These are phyloP conservation scores for Chaetomium strumarium DNA, from an alignment of 2,329 filamentous ascomycete genomes.

Conservation along the genomic window DNA sequence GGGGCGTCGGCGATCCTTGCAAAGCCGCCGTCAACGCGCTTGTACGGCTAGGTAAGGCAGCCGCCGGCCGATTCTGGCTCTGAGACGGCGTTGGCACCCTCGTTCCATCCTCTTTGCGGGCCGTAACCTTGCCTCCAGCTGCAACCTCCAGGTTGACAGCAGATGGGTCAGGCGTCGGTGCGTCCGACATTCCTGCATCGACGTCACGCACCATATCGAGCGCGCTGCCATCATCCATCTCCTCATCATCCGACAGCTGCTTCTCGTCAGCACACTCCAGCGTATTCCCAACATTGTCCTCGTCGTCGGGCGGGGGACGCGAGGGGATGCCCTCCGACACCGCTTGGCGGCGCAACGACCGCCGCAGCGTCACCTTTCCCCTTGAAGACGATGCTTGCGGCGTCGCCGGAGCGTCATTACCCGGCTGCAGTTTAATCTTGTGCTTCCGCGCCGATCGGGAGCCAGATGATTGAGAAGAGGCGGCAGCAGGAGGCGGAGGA, in stretches of 20 bases:
- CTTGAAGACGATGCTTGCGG: conserved; percentile 43
- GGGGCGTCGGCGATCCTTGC: conserved; percentile 43
- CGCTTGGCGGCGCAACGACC: conserved; percentile 57
- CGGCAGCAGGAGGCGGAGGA: conserved; percentile 35
- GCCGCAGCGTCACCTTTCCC: conserved; percentile 55
- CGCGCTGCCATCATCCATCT: conserved; percentile 58
- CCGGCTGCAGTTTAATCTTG: conserved; percentile 42
- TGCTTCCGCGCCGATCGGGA: conserved; percentile 41
- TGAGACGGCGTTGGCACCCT: conserved; percentile 73
- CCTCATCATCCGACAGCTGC: conserved; percentile 68
- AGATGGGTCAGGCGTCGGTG: conserved; percentile 67
- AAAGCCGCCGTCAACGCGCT: conserved; percentile 37
- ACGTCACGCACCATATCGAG: conserved; percentile 88
- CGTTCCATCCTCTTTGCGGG: conserved; percentile 86
- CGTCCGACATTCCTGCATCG: conserved; percentile 75
- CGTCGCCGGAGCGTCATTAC: conserved; percentile 36
- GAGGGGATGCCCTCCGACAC: conserved; percentile 47
- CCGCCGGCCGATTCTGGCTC: conserved; percentile 34
- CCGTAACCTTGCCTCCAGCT: conserved; percentile 79
- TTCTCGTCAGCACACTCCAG: conserved; percentile 93
- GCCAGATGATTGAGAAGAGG: conserved; percentile 36
- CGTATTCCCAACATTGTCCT: conserved; percentile 60
- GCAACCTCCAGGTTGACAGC: conserved; percentile 90
- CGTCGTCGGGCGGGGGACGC: conserved; percentile 49
- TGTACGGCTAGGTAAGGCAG: conserved; percentile 34